Evolutionary conservation across 768 basidiomycete species (phyloP), one percentile per base, ranked within the genome.

Genomic region (Pulveroboletus sp.): DNA sequence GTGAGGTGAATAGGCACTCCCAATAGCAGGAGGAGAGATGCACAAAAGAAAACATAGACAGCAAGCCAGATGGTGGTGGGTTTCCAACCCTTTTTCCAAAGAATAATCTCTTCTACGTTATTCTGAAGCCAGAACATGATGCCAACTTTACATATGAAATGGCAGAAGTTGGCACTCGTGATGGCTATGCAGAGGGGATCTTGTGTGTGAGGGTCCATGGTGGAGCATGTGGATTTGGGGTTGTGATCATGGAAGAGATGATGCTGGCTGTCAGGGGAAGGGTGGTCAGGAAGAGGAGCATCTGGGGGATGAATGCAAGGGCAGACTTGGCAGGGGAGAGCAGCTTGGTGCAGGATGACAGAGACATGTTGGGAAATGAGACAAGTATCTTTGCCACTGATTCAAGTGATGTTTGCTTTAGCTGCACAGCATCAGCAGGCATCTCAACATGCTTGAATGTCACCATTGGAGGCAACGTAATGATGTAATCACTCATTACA

Each of bases 41-140:
- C 43, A 93, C 93, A 94, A 31, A 93, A 67, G 56, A 93, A 90
- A 0, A 77, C 79, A 65, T 92, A 94, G 0, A 68, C 75, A 3
- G 81, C 75, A 70, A 94, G 83, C 85, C 87, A 94, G 0, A 80
- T 76, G 34, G 71, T 63, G 2, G 93, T 93, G 35, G 79, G 72
- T 59, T 76, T 78, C 85, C 83, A 85, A 0, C 85, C 84, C 38
- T 78, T 76, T 63, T 79, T 84, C 93, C 93, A 94, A 55, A 88
- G 73, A 4, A 94, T 47, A 3, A 93, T 75, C 68, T 94, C 93
- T 64, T 95, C 93, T 13, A 89, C 61, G 1, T 93, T 70, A 62
- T 96, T 93, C 68, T 90, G 89, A 17, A 94, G 55, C 93, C 92
- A 95, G 60, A 94, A 95, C 7, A 93, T 69, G 0, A 88, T 85